phyloP scores from a whole-genome alignment of 805 yeast genomes.

The Candida ponderosae region DNA sequence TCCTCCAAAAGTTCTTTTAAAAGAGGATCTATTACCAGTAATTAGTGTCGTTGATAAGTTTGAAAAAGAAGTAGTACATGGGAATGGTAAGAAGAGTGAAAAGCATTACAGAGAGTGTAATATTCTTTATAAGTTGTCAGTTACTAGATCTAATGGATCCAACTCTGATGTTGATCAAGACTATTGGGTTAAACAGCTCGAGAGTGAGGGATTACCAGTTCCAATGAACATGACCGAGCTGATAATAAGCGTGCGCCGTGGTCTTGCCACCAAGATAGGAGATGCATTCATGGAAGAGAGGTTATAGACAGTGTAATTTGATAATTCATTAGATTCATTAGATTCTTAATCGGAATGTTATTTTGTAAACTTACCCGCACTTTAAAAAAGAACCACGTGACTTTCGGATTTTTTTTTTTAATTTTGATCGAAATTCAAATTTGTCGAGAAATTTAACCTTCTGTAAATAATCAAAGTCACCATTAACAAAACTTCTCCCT shows the following conservation, averaged over 20 bases:
- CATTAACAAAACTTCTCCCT: too few species aligned
- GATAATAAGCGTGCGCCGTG: slow-evolving; percentile 14
- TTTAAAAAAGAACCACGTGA: too few species aligned
- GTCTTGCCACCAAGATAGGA: slow-evolving; percentile 17
- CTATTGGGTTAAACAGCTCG: slow-evolving; percentile 15
- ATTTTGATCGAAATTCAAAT: too few species aligned
- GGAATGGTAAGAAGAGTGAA: slow-evolving; percentile 7
- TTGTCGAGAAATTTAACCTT: too few species aligned
- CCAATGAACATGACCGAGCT: slow-evolving; percentile 11
- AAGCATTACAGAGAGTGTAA: slow-evolving; percentile 9
- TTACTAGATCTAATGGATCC: slow-evolving; percentile 1
- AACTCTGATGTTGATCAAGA: background rate
- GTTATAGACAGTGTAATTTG: too few species aligned
- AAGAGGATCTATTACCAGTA: slow-evolving; percentile 12
- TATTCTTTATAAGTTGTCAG: slow-evolving; percentile 14
- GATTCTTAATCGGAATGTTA: too few species aligned
- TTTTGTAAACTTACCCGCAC: too few species aligned
- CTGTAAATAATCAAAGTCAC: too few species aligned
- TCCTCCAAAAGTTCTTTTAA: slow-evolving; percentile 14
- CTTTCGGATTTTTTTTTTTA: too few species aligned
- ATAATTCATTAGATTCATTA: too few species aligned
- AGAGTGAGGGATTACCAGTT: slow-evolving; percentile 9
- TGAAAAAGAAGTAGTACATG: slow-evolving; percentile 6
- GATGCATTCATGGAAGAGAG: slow-evolving; percentile 15
- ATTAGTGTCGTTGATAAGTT: slow-evolving; percentile 14